These are phyloP conservation scores for Dioscorea cayenensis DNA, from an alignment of 116 monocot species.

Conservation along the genomic window DNA sequence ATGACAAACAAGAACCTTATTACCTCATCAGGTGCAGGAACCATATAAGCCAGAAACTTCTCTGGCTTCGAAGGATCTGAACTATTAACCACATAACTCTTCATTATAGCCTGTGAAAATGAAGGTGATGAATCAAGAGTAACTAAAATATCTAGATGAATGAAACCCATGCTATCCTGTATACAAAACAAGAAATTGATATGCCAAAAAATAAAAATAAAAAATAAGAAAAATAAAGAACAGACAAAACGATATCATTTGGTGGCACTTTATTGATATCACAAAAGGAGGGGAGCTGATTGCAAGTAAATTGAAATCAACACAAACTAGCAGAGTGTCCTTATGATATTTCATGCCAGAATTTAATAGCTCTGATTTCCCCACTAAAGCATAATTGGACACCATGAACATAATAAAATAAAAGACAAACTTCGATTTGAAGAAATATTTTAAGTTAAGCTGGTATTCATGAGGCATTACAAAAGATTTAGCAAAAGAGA, in stretches of 20 bases:
- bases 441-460: no score
- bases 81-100: slow-evolving; percentile 66
- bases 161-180: not conserved
- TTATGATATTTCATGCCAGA: no score
- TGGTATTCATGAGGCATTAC: no score
- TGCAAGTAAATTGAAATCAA: no score
- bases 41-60: slow-evolving; percentile 96
- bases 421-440: no score
- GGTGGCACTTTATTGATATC: not conserved
- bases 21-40: slow-evolving; percentile 83
- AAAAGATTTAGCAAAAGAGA: no score
- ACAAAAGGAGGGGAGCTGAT: not conserved
- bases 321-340: no score
- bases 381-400: no score
- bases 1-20: not conserved
- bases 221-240: not conserved
- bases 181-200: not conserved
- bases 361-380: no score
- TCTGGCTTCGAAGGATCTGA: slow-evolving; percentile 69
- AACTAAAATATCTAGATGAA: not conserved
- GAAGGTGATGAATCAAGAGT: not conserved
- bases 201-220: not conserved
- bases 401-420: no score
- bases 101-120: slow-evolving; percentile 78
- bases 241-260: not conserved